These are phyloP conservation scores for Syzygium jambos DNA, from an alignment of 345 rosid genomes.

Conservation along the genomic window DNA sequence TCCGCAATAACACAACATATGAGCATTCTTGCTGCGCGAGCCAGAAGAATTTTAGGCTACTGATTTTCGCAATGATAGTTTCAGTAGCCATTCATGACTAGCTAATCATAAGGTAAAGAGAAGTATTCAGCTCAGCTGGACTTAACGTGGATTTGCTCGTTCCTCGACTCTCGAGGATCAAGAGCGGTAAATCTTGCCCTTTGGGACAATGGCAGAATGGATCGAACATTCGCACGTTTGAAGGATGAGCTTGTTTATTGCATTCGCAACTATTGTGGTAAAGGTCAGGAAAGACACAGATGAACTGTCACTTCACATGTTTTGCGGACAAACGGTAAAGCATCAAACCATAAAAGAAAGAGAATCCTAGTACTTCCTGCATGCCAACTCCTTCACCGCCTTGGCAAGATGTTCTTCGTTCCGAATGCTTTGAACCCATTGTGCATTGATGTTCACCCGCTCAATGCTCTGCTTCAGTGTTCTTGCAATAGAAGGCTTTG, in stretches of 20 bases:
- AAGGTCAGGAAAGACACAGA: neutral
- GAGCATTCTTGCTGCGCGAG: neutral
- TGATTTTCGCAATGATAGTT: neutral
- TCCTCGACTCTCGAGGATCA: neutral
- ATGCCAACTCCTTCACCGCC: slow-evolving; percentile 39
- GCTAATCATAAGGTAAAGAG: slow-evolving; percentile 27
- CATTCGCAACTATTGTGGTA: neutral
- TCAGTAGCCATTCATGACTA: neutral
- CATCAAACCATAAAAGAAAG: neutral
- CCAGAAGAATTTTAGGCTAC: neutral
- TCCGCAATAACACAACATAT: neutral
- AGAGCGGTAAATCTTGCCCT: neutral
- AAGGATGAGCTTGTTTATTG: neutral
- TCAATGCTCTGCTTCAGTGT: slow-evolving; percentile 90
- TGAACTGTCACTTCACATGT: neutral
- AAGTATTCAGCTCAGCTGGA: slow-evolving; percentile 70
- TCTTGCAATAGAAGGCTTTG: slow-evolving; percentile 54
- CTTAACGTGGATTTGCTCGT: neutral
- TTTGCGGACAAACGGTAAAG: neutral
- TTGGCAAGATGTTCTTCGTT: slow-evolving; percentile 36
- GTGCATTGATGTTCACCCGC: slow-evolving; percentile 57
- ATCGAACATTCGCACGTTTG: too few species aligned
- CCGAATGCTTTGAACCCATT: slow-evolving; percentile 60
- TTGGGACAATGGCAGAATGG: neutral
- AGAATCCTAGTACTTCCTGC: slow-evolving; percentile 16